These are phyloP conservation scores for Boeremia lycopersici DNA, from an alignment of 2,329 filamentous ascomycete species.

Conservation along the genomic window DNA sequence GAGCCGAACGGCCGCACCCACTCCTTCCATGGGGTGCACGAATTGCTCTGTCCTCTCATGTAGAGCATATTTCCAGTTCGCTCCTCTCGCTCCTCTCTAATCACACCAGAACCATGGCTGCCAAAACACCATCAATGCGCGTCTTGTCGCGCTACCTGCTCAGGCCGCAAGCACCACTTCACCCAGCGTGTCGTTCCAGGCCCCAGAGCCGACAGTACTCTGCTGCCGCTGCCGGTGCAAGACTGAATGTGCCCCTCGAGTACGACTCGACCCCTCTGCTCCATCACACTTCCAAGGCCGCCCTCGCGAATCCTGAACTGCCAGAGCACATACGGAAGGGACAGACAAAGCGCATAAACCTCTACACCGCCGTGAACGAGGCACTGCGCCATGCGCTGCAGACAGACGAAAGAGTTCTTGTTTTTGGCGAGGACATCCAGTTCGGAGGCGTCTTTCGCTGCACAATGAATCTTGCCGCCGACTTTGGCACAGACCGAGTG, in stretches of 20 bases:
- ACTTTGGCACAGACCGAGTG: conserved; percentile 84
- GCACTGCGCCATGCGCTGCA: conserved; percentile 82
- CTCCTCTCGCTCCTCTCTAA: not conserved
- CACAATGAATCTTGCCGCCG: conserved; percentile 86
- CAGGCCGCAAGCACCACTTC: conserved; percentile 34
- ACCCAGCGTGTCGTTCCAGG: conserved; percentile 30
- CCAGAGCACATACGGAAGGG: conserved; percentile 68
- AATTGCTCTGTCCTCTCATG: conserved; percentile 3
- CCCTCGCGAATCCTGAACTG: conserved; percentile 75
- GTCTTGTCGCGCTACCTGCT: conserved; percentile 38
- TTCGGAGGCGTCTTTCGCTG: conserved; percentile 97
- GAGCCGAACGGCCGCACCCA: conserved; percentile 16
- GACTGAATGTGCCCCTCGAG: conserved; percentile 85
- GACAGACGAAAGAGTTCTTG: conserved; percentile 81
- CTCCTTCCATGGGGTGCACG: conserved; percentile 17
- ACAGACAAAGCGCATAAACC: conserved; percentile 83
- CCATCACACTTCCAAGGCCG: conserved; percentile 75
- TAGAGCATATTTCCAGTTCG: not conserved
- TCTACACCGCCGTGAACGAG: conserved; percentile 93
- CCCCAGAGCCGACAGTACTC: conserved; percentile 52
- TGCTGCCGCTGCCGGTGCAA: conserved; percentile 55
- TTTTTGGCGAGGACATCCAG: conserved; percentile 96
- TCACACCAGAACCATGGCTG: conserved; percentile 28
- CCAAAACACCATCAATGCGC: conserved; percentile 40
- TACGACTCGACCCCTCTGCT: conserved; percentile 83